Evolutionary conservation across 768 basidiomycete genomes (phyloP), one percentile per base, ranked within the genome.

Genomic region (Leccinum uliginosum): DNA sequence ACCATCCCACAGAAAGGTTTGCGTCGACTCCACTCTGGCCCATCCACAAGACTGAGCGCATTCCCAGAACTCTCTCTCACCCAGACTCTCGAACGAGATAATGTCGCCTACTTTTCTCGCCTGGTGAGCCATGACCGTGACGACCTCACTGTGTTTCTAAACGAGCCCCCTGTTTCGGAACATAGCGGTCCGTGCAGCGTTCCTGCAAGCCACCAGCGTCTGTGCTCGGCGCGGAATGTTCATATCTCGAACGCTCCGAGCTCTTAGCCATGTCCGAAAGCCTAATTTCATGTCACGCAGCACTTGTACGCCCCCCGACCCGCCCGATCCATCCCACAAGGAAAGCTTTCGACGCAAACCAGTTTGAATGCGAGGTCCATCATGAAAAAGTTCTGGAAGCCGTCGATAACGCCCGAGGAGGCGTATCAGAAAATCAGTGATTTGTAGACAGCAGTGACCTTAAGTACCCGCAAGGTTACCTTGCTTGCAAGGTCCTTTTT

Each of bases 351-450:
- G 64, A 17, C 67, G 70, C 32, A 67, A 77, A 47, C 71, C 73
- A 71, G 73, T 56, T 68, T 62, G 63, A 73, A 12, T 67, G 68
- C 50, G 62, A 72, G 55, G 65, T 75, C 56, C 65, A 61, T 68
- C 44, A 65, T 69, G 1, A 79, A 76, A 12, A 78, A 81, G 55
- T 66, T 82, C 29, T 83, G 82, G 82, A 78, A 74, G 35, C 80
- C 82, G 3, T 66, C 75, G 0, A 73, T 77, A 21, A 73, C 78
- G 1, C 73, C 76, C 1, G 75, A 78, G 55, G 77, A 81, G 51
- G 80, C n/a, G n/a, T n/a, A n/a, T n/a, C n/a, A n/a, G n/a, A n/a
- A n/a, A n/a, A n/a, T n/a, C n/a, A n/a, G n/a, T n/a, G n/a, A n/a
- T n/a, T n/a, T n/a, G n/a, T n/a, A n/a, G n/a, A n/a, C n/a, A n/a